Conservation (phyloP, 2,329 filamentous ascomycete species). For the Hymenoscyphus albidus region DNA sequence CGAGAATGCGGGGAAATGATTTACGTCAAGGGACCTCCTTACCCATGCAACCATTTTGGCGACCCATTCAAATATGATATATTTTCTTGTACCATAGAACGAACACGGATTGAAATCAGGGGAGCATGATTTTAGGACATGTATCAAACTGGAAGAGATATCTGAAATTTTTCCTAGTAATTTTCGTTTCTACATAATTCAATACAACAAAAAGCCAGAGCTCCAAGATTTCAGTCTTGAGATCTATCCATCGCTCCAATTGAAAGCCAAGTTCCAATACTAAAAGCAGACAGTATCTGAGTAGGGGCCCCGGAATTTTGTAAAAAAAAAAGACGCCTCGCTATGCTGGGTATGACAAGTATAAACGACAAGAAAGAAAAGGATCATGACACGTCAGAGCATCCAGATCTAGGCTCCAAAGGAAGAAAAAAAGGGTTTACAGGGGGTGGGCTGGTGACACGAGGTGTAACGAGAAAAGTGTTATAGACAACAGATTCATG, state of each 20-base stretch:
- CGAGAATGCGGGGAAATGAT: slow-evolving; percentile 1
- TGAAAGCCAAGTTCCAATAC: neutral
- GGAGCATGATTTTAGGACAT: neutral
- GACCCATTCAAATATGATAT: neutral
- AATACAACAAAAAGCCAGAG: neutral
- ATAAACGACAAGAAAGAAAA: slow-evolving; percentile 13
- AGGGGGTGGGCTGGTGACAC: neutral
- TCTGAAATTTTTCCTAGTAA: neutral
- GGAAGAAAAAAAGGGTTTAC: neutral
- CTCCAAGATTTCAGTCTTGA: neutral
- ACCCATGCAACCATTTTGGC: neutral
- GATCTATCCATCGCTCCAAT: neutral
- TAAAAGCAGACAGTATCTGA: neutral
- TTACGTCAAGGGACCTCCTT: neutral
- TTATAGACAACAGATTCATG: neutral
- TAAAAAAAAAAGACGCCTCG: slow-evolving; percentile 15
- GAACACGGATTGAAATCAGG: neutral
- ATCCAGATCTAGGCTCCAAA: neutral
- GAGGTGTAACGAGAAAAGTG: neutral
- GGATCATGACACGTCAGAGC: slow-evolving; percentile 9
- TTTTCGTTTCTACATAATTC: neutral
- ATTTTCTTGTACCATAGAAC: too few species aligned
- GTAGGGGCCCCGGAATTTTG: neutral
- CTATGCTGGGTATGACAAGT: slow-evolving; percentile 19
- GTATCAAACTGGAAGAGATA: neutral